Evolutionary conservation across 257 asterid species (phyloP).

Genomic region (Solanum bulbocastanum): DNA sequence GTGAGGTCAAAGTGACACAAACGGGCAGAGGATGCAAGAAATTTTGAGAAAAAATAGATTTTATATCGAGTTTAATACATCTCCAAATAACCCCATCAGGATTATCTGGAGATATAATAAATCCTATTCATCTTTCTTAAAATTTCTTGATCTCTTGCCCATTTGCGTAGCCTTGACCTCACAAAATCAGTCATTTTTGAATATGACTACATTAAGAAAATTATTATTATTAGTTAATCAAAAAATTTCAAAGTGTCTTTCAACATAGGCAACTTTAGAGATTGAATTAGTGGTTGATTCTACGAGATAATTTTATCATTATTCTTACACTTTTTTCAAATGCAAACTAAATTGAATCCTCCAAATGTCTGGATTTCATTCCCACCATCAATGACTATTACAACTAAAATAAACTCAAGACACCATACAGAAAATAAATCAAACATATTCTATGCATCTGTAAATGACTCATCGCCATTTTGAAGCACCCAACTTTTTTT

Average conservation of each 20-base stretch:
- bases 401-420: too few relatives aligned
- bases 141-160: slow-evolving; percentile 57
- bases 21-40: slow-evolving; percentile 63
- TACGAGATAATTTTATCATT: too few relatives aligned
- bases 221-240: background rate
- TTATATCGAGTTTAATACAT: slow-evolving; percentile 59
- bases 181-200: slow-evolving; percentile 43
- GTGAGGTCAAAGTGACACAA: slow-evolving; percentile 43
- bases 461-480: too few relatives aligned
- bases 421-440: too few relatives aligned
- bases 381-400: too few relatives aligned
- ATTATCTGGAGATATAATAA: slow-evolving; percentile 73
- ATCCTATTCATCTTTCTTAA: slow-evolving; percentile 40
- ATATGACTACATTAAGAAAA: slow-evolving; percentile 30
- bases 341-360: too few relatives aligned
- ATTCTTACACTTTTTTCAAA: too few relatives aligned
- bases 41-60: slow-evolving; percentile 37
- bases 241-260: background rate
- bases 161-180: slow-evolving; percentile 45
- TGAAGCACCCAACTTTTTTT: too few relatives aligned
- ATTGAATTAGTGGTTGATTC: too few relatives aligned
- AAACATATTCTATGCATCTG: too few relatives aligned
- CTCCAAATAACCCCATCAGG: slow-evolving; percentile 84
- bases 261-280: too few relatives aligned
- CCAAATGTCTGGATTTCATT: too few relatives aligned